These are phyloP conservation scores for Paxillus rubicundulus DNA, from an alignment of 768 basidiomycete genomes.

Conservation along the genomic window DNA sequence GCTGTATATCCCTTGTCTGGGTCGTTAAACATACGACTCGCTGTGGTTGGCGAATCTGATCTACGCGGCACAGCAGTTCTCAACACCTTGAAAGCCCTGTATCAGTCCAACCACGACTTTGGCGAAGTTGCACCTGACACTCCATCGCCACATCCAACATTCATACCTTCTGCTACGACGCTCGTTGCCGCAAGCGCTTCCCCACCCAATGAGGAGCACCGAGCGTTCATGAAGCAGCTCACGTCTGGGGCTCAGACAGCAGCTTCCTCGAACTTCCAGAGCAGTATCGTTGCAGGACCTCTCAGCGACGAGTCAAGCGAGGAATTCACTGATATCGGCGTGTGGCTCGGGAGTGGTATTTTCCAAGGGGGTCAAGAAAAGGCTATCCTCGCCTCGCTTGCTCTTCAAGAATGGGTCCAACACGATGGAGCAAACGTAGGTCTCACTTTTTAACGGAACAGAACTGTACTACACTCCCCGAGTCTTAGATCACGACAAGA, in stretches of 20 bases:
- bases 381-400: slow-evolving; percentile 35
- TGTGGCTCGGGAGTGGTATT: slow-evolving; percentile 49
- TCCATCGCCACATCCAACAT: slow-evolving; percentile 8
- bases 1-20: no score
- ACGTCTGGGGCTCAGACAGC: slow-evolving; percentile 38
- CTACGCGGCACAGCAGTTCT: background rate
- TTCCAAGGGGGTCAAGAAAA: slow-evolving; percentile 28
- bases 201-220: slow-evolving; percentile 6
- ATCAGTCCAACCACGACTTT: background rate
- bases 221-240: slow-evolving; percentile 27
- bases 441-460: slow-evolving; percentile 5
- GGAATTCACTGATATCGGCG: slow-evolving; percentile 50
- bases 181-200: slow-evolving; percentile 5
- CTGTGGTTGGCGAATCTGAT: background rate
- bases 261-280: slow-evolving; percentile 41
- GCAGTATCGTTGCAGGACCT: slow-evolving; percentile 53
- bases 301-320: slow-evolving; percentile 49
- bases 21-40: background rate
- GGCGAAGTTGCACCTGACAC: background rate
- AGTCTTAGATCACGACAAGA: slow-evolving; percentile 16
- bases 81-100: slow-evolving; percentile 11
- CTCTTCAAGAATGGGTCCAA: slow-evolving; percentile 24
- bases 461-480: slow-evolving; percentile 5
- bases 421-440: slow-evolving; percentile 12
- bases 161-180: slow-evolving; percentile 13